Evolutionary conservation across 139 green algal genomes (phyloP), one percentile per base, ranked within the genome.

Genomic region (Picochlorum sp.): DNA sequence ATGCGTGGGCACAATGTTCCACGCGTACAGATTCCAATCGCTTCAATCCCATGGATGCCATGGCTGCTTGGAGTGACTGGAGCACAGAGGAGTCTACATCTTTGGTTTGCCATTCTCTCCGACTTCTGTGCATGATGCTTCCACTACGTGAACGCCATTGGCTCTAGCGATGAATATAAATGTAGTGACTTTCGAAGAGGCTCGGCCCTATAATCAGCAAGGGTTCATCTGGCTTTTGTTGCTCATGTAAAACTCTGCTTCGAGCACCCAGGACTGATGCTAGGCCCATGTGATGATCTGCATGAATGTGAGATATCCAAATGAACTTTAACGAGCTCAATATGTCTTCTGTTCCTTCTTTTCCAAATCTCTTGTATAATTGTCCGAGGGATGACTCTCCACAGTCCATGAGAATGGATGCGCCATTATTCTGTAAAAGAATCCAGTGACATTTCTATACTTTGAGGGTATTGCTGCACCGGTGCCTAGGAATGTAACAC

Each of bases 271-370:
- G 62, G 30, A 91, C 51, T 2, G 62, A 62, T 44, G 86, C 81
- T 64, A 98, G 70, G 6, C 91, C 94, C 2, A 87, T 83, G 70
- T 98, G 92, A 76, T 99, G 94, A 74, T 99, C 94, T 3, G 92
- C 94, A 60, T 99, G 94, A 68, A 97, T 95, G 80, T 99, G 94
- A 24, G 77, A 92, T 28, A 99, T 81, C 90, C 89, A 97, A 10
- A 97, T 62, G 4, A 52, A 70, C 13, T 49, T 23, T 54, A 85
- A 71, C 7, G 49, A 24, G 6, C 32, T n/a, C 38, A 85, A 8
- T 10, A 76, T 49, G 0, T 69, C 54, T 8, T 70, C 49, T 3
- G 63, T 49, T 10, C 59, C 64, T 1, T 67, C 65, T 1, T 44
- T 41, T 4, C 89, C 87, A 57, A 83, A 90, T 23, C 74, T 77